phyloP scores from a whole-genome alignment of 495 filamentous ascomycete species.

The Xeromyces bisporus region DNA sequence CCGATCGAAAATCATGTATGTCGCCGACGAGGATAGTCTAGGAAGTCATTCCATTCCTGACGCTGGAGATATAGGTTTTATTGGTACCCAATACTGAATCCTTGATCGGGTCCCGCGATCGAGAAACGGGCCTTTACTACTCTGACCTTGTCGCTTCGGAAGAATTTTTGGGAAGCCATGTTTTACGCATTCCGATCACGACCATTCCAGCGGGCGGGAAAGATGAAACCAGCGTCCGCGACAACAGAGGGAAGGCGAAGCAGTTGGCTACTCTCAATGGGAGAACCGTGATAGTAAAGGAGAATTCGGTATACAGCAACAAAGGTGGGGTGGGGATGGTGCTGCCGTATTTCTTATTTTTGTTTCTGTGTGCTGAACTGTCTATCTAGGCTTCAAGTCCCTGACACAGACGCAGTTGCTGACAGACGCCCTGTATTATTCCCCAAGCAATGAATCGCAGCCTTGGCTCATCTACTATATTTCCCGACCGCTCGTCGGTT shows the following conservation, averaged over 20 bases:
- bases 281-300: conserved; percentile 85
- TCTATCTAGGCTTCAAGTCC: conserved; percentile 62
- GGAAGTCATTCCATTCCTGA: not conserved
- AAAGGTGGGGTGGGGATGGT: conserved; percentile 45
- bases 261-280: conserved; percentile 87
- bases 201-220: conserved; percentile 37
- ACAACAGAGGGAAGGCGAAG: conserved; percentile 83
- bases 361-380: conserved; percentile 8
- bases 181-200: conserved; percentile 60
- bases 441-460: conserved; percentile 61
- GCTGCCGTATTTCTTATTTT: not conserved
- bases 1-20: conserved; percentile 78
- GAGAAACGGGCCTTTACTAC: conserved; percentile 62
- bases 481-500: conserved; percentile 75
- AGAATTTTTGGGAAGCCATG: conserved; percentile 94
- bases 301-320: conserved; percentile 84
- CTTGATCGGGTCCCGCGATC: conserved; percentile 73
- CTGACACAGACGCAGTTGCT: conserved; percentile 82
- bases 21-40: conserved; percentile 2
- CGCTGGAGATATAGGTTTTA: conserved; percentile 41
- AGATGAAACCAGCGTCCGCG: conserved; percentile 62
- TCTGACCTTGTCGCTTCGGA: conserved; percentile 71
- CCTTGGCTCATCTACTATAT: conserved; percentile 98
- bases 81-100: conserved; percentile 88
- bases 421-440: conserved; percentile 73